Evolutionary conservation across 129 eudicot genomes (phyloP), one percentile per base, ranked within the genome.

Genomic region (Tagetes erecta): DNA sequence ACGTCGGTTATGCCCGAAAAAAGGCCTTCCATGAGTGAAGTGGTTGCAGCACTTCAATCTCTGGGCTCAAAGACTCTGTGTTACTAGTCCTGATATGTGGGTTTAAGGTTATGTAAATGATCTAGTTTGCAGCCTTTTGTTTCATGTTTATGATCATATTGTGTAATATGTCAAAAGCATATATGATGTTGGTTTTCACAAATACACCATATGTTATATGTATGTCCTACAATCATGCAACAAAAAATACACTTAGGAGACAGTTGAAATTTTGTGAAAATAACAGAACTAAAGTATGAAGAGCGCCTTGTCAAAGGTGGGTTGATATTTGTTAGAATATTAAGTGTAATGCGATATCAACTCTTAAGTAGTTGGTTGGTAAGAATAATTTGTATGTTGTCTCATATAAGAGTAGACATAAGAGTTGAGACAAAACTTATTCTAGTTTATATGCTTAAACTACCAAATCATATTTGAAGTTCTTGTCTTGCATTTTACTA

Each of bases 11-110:
- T 83, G 73, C 96, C 96, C 3, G 92, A 94, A 50, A 94, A 86
- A 83, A 78, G 98, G 68, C 98, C 97, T 34, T 87, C 97, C 3
- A 90, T 94, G 91, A 74, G 53, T 49, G 86, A 93, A 39, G 89
- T 88, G 70, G 85, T 81, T 53, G 82, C 78, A 34, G 86, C 83
- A 33, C 95, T 93, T 74, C 89, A 83, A 60, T 80, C 84, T n/a
- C 80, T 87, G 45, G 76, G 81, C 67, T 83, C 84, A 39, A 83
- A 62, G 41, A 49, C 83, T 55, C 39, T 20, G 74, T 79, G 58
- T 56, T 44, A 67, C 63, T 3, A 65, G 45, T 53, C 31, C 39
- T 20, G 74, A 74, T 52, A 46, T 62, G 38, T 53, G 53, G 12
- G 73, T 74, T 74, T 62, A 44, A 42, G 78, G 31, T 55, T 34